These are phyloP conservation scores for Arabidopsis lyrata DNA, from an alignment of 441 rosid genomes.

Conservation along the genomic window DNA sequence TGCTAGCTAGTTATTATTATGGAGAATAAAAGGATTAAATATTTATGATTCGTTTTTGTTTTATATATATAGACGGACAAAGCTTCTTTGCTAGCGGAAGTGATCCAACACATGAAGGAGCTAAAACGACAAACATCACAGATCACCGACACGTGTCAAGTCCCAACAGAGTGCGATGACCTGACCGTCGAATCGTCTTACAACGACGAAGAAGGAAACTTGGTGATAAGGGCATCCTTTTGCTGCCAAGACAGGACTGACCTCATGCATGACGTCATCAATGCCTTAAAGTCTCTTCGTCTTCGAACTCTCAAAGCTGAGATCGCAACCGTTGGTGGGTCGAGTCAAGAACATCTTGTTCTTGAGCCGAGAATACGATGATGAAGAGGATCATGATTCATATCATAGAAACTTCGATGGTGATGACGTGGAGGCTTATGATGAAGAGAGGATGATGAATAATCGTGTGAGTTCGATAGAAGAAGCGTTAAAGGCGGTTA, in stretches of 20 bases:
- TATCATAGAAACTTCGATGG: conserved; percentile 39
- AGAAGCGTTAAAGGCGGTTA: conserved; percentile 90
- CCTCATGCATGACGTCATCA: conserved; percentile 87
- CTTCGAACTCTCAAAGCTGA: conserved; percentile 90
- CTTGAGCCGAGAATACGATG: conserved; percentile 71
- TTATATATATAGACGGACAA: conserved; percentile 67
- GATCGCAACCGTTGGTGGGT: conserved; percentile 92
- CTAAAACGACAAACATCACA: conserved; percentile 56
- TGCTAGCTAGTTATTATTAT: neutral
- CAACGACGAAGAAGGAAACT: conserved; percentile 80
- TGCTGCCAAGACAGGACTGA: conserved; percentile 93
- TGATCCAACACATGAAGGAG: conserved; percentile 75
- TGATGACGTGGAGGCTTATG: conserved; percentile 21
- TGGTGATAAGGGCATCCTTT: conserved; percentile 85
- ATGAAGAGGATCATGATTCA: conserved; percentile 58
- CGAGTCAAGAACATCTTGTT: conserved; percentile 87
- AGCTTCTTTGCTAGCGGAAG: conserved; percentile 90
- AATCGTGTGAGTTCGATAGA: conserved; percentile 71
- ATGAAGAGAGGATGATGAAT: conserved; percentile 49
- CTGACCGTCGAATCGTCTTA: conserved; percentile 81
- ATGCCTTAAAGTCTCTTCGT: conserved; percentile 75
- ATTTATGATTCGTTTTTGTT: neutral
- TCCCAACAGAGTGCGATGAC: conserved; percentile 89
- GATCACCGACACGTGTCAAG: conserved; percentile 80
- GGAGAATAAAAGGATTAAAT: too few relatives aligned